A percentile compares a stretch with the other conserved stretches of the same genome.
phyloP scores from a whole-genome alignment of 2,329 filamentous ascomycete genomes.

The Magnaporthiopsis rhizophila region DNA sequence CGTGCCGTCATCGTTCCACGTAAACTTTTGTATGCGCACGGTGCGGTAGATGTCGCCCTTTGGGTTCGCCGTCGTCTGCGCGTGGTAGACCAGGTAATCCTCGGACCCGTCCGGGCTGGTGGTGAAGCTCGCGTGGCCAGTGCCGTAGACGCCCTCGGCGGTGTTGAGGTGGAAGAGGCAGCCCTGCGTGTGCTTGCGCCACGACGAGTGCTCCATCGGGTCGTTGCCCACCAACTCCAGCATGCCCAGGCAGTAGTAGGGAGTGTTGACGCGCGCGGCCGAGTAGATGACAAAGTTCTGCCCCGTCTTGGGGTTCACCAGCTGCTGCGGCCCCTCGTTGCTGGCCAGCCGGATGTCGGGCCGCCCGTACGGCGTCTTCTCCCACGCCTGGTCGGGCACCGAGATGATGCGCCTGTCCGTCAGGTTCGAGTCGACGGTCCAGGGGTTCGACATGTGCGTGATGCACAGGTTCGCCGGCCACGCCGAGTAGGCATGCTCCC shows the following conservation, averaged over 20 bases:
- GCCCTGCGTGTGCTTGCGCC: constrained; percentile 24
- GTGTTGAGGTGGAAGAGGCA: constrained; percentile 29
- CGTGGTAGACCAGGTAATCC: constrained; percentile 27
- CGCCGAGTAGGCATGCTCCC: constrained; percentile 25
- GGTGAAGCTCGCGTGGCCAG: constrained; percentile 27
- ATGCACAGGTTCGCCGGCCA: constrained; percentile 29
- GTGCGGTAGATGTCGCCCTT: constrained; percentile 24
- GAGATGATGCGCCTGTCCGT: constrained; percentile 25
- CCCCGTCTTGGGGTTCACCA: constrained; percentile 26
- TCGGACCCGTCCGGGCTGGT: constrained; percentile 25
- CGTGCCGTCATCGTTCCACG: constrained; percentile 26
- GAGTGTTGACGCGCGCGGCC: constrained; percentile 28
- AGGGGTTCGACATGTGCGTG: constrained; percentile 26
- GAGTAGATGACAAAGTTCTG: constrained; percentile 29
- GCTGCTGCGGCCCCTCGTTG: constrained; percentile 27
- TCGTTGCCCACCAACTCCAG: constrained; percentile 27
- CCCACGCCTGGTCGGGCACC: constrained; percentile 25
- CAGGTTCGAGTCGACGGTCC: constrained; percentile 24
- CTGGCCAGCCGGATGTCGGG: constrained; percentile 24
- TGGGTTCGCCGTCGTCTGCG: constrained; percentile 23
- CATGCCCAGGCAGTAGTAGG: constrained; percentile 28
- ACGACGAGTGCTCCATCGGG: constrained; percentile 27
- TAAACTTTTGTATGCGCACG: constrained; percentile 24
- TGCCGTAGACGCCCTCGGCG: constrained; percentile 22
- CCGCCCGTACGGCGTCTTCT: constrained; percentile 26